These are phyloP conservation scores for Exophiala alcalophila DNA, from an alignment of 2,329 filamentous ascomycete genomes.

Conservation along the genomic window DNA sequence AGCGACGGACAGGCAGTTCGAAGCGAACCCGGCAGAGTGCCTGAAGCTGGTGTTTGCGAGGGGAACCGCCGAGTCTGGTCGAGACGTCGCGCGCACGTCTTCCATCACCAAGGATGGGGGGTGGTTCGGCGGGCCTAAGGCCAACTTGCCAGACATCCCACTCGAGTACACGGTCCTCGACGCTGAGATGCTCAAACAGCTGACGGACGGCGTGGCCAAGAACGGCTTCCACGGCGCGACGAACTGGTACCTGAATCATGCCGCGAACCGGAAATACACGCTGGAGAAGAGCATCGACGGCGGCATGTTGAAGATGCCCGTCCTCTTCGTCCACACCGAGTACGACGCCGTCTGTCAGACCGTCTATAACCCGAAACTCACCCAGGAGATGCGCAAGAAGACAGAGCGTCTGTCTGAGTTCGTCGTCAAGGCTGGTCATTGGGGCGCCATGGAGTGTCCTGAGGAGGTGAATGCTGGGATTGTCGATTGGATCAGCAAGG, in stretches of 20 bases:
- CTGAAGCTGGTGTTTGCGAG: conserved; percentile 10
- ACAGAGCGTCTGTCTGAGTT: conserved; percentile 15
- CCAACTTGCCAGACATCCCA: conserved; percentile 12
- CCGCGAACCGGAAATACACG: conserved; percentile 43
- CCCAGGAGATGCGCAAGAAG: conserved; percentile 13
- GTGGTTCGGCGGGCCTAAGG: conserved; percentile 19
- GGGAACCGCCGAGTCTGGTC: not conserved
- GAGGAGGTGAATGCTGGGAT: conserved; percentile 61
- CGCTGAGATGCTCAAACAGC: conserved; percentile 8
- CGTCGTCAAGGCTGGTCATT: conserved; percentile 57
- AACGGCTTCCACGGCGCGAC: conserved; percentile 42
- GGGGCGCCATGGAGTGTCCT: conserved; percentile 73
- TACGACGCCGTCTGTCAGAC: conserved; percentile 16
- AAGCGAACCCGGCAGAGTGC: conserved; percentile 6
- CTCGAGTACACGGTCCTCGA: conserved; percentile 17
- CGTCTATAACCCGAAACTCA: conserved; percentile 8
- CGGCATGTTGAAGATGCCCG: conserved; percentile 19
- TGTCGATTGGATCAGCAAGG: conserved; percentile 14
- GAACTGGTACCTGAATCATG: conserved; percentile 47
- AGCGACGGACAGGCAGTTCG: conserved; percentile 11
- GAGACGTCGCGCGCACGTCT: conserved; percentile 4
- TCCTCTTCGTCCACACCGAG: conserved; percentile 20
- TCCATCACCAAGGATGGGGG: conserved; percentile 31
- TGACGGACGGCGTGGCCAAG: conserved; percentile 34
- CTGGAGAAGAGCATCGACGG: conserved; percentile 39